Percentiles rank a stretch among this genome's conserved stretches.
These are phyloP conservation scores for Dentipellis sp. DNA, from an alignment of 768 basidiomycete genomes.

Conservation along the genomic window DNA sequence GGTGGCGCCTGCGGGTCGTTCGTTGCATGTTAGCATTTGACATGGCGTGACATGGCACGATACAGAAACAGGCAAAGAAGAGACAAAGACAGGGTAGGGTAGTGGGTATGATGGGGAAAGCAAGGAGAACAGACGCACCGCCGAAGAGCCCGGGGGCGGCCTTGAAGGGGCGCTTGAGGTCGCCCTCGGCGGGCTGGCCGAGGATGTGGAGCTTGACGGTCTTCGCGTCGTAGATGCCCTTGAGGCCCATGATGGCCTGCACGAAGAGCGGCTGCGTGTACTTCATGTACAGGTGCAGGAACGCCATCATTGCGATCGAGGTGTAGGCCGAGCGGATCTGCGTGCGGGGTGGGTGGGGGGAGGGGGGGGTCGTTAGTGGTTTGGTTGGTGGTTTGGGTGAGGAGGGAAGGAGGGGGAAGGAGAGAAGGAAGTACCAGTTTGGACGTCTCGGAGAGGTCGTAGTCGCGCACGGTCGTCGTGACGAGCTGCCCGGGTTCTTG, in stretches of 20 bases:
- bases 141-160: constrained; percentile 61
- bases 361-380: neutral
- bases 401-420: no score
- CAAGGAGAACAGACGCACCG: constrained; percentile 28
- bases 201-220: constrained; percentile 75
- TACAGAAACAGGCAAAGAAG: no score
- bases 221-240: constrained; percentile 82
- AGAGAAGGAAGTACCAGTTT: constrained; percentile 48
- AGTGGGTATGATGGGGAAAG: neutral
- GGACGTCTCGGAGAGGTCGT: constrained; percentile 82
- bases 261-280: constrained; percentile 97
- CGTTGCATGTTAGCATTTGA: no score
- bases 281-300: constrained; percentile 90
- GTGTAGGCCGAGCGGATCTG: constrained; percentile 61
- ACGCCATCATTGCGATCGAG: constrained; percentile 80
- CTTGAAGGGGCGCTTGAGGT: constrained; percentile 88
- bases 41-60: no score
- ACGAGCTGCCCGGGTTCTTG: constrained; percentile 63
- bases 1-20: constrained; percentile 28
- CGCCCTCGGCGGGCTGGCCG: constrained; percentile 72
- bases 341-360: neutral
- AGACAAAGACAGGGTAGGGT: no score
- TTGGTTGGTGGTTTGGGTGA: no score
- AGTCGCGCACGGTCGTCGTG: constrained; percentile 90
- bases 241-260: constrained; percentile 91